Conservation (phyloP, 495 filamentous ascomycete species). For the Penicillium coprophilum region DNA sequence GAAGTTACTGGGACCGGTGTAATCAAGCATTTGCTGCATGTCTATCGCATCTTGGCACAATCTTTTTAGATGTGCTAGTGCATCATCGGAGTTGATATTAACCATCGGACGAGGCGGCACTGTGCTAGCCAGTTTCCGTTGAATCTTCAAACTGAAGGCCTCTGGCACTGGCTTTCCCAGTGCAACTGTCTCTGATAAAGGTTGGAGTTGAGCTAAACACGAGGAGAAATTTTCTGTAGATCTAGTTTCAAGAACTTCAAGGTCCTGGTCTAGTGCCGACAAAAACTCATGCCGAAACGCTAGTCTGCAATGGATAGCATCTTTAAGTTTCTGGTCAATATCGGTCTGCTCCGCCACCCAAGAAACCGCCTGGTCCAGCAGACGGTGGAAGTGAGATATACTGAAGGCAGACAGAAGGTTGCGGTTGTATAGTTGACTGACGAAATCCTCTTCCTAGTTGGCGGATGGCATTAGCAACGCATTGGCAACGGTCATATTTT, state of each 20-base stretch:
- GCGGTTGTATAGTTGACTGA: constrained; percentile 83
- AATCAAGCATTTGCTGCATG: constrained; percentile 65
- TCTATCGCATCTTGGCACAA: constrained; percentile 73
- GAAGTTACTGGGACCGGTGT: constrained; percentile 65
- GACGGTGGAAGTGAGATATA: constrained; percentile 51
- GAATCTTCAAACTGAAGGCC: constrained; percentile 87
- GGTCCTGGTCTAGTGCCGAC: constrained; percentile 47
- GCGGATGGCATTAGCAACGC: constrained; percentile 1
- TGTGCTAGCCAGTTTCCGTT: constrained; percentile 84
- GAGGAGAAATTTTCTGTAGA: constrained; percentile 39
- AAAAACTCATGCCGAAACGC: constrained; percentile 65
- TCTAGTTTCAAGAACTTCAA: constrained; percentile 40
- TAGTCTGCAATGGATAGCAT: constrained; percentile 63
- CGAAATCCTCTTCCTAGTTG: constrained; percentile 88
- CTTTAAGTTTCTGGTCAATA: constrained; percentile 50
- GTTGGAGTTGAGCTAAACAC: constrained; percentile 47
- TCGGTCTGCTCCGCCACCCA: constrained; percentile 51
- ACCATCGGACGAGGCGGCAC: constrained; percentile 92
- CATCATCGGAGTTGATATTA: constrained; percentile 67
- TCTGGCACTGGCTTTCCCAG: constrained; percentile 68
- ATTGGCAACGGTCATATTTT: background rate
- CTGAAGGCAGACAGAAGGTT: constrained; percentile 66
- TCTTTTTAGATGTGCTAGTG: constrained; percentile 64
- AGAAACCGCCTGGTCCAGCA: constrained; percentile 59
- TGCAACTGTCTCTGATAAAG: constrained; percentile 54